A percentile compares a stretch with the other conserved stretches of the same genome.
These are phyloP conservation scores for Rhizophagus clarus DNA, from an alignment of 192 early-diverging fungal genomes.

Conservation along the genomic window DNA sequence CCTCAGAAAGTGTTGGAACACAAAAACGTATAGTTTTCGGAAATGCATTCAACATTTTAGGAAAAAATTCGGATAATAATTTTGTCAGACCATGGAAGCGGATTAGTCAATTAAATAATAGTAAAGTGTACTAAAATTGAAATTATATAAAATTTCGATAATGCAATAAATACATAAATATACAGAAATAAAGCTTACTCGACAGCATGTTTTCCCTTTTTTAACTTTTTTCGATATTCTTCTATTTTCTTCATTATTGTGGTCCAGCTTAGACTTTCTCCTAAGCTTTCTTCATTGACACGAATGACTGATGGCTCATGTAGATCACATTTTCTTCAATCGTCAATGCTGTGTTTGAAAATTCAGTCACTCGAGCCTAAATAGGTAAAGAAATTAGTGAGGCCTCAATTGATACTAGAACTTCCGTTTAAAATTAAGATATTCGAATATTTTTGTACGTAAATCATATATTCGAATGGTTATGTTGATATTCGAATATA, in stretches of 20 bases:
- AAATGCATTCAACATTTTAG: slow-evolving; percentile 1
- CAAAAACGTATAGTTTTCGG: slow-evolving; percentile 14
- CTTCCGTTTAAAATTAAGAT: too few relatives aligned
- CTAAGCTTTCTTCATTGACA: background rate
- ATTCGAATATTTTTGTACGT: too few relatives aligned
- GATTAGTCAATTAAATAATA: slow-evolving; percentile 29
- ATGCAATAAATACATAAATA: slow-evolving; percentile 14
- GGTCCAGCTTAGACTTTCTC: slow-evolving; percentile 17
- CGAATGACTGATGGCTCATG: slow-evolving; percentile 2
- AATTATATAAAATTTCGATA: slow-evolving; percentile 6
- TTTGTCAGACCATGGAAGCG: background rate
- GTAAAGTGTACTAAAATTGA: slow-evolving; percentile 17
- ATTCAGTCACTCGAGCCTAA: background rate
- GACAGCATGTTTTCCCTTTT: background rate
- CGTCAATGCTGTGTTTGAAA: too few relatives aligned
- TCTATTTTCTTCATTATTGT: slow-evolving; percentile 12
- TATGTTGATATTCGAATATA: too few relatives aligned
- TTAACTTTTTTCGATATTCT: slow-evolving; percentile 5
- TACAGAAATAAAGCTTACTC: slow-evolving; percentile 14
- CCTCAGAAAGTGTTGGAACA: slow-evolving; percentile 24
- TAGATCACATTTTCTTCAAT: slow-evolving; percentile 12
- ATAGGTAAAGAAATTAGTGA: slow-evolving; percentile 14
- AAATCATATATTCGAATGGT: too few relatives aligned
- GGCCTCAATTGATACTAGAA: background rate
- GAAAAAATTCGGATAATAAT: slow-evolving; percentile 21